These are phyloP conservation scores for Lasiodiplodia citricola DNA, from an alignment of 2,329 filamentous ascomycete genomes.

Conservation along the genomic window DNA sequence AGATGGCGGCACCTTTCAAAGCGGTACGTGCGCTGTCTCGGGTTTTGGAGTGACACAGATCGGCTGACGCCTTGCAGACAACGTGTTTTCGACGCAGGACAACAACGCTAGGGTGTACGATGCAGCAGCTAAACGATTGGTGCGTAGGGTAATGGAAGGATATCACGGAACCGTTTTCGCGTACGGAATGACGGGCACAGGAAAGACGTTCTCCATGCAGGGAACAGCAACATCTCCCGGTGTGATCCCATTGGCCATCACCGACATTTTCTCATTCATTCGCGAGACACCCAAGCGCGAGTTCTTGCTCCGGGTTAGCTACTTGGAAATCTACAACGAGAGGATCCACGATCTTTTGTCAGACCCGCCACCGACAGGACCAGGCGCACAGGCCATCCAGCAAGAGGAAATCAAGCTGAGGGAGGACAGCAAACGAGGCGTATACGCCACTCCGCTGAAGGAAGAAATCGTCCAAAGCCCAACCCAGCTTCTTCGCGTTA, in stretches of 20 bases:
- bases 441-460: slow-evolving; percentile 94
- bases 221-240: slow-evolving; percentile 93
- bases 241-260: slow-evolving; percentile 96
- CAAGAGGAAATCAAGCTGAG: slow-evolving; percentile 97
- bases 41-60: slow-evolving; percentile 3
- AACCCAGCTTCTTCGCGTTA: slow-evolving; percentile 91
- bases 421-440: slow-evolving; percentile 93
- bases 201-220: slow-evolving; percentile 99
- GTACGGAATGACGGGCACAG: slow-evolving; percentile 98
- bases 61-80: slow-evolving; percentile 65
- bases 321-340: slow-evolving; percentile 98
- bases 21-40: slow-evolving; percentile 65
- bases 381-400: slow-evolving; percentile 47
- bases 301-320: slow-evolving; percentile 93
- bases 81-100: slow-evolving; percentile 92
- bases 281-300: slow-evolving; percentile 94
- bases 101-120: slow-evolving; percentile 96
- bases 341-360: slow-evolving; percentile 93
- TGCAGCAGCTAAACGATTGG: slow-evolving; percentile 87
- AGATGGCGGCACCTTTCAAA: slow-evolving; percentile 90
- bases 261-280: slow-evolving; percentile 99
- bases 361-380: slow-evolving; percentile 66
- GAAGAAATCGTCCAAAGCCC: slow-evolving; percentile 99
- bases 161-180: slow-evolving; percentile 98
- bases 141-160: slow-evolving; percentile 97